A percentile compares a stretch with the other conserved stretches of the same genome.
Conservation (phyloP, 2,329 filamentous ascomycete species). For the Cladorrhinum sp. region DNA sequence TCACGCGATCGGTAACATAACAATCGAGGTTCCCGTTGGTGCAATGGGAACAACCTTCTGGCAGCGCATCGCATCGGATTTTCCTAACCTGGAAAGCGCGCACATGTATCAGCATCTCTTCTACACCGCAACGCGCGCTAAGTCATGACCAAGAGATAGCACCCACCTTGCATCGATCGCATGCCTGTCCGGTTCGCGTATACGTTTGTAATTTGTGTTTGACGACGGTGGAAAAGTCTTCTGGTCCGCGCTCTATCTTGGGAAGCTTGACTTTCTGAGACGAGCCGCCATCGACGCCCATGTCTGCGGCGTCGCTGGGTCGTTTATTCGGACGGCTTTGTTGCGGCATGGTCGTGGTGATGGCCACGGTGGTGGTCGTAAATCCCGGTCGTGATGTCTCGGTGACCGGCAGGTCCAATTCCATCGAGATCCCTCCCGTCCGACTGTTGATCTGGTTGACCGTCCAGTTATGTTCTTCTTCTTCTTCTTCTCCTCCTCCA, state of each 20-base stretch:
- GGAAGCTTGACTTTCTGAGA: constrained; percentile 47
- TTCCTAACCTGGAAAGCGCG: constrained; percentile 64
- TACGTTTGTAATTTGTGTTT: constrained; percentile 55
- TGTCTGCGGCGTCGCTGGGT: constrained; percentile 40
- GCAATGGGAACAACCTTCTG: constrained; percentile 80
- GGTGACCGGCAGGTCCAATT: constrained; percentile 16
- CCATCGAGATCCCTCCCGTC: neutral
- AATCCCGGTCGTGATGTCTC: constrained; percentile 11
- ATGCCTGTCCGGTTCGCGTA: constrained; percentile 74
- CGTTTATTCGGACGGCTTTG: constrained; percentile 44
- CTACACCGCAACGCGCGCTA: neutral
- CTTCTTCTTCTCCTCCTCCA: neutral
- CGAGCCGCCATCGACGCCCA: constrained; percentile 33
- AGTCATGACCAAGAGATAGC: neutral
- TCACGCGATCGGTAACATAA: constrained; percentile 83
- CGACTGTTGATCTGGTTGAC: neutral
- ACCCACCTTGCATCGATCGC: constrained; percentile 75
- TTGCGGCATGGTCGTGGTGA: constrained; percentile 35
- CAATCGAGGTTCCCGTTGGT: constrained; percentile 72
- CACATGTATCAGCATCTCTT: neutral
- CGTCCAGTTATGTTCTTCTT: neutral
- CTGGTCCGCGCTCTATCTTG: constrained; percentile 45
- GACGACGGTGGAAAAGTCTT: constrained; percentile 55
- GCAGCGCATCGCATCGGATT: constrained; percentile 79
- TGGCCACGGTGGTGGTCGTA: neutral